Evolutionary conservation across 805 yeast species (phyloP).

Genomic region (Priceomyces medius): DNA sequence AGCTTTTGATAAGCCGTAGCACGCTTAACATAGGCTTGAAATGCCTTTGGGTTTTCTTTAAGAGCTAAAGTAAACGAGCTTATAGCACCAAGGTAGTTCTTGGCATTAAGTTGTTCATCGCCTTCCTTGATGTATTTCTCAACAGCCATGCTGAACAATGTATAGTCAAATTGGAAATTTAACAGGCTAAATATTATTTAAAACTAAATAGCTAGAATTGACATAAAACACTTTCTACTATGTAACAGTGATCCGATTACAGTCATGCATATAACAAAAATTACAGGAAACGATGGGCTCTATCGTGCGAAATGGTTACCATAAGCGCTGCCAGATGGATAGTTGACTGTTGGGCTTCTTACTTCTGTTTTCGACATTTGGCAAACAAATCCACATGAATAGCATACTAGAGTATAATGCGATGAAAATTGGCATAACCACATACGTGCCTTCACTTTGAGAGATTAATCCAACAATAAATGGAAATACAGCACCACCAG

Average conservation of each 20-base stretch:
- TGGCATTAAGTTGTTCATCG: constrained; percentile 25
- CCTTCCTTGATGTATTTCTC: constrained; percentile 38
- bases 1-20: constrained; percentile 50
- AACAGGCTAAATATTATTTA: no score
- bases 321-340: constrained; percentile 1
- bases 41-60: constrained; percentile 42
- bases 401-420: constrained; percentile 34
- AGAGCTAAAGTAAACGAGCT: constrained; percentile 38
- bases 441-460: constrained; percentile 45
- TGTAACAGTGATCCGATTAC: no score
- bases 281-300: background rate
- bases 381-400: constrained; percentile 41
- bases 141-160: constrained; percentile 30
- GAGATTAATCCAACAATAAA: constrained; percentile 52
- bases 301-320: background rate
- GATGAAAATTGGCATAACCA: constrained; percentile 49
- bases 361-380: constrained; percentile 27
- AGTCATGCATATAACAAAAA: background rate
- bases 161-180: no score
- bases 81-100: constrained; percentile 47
- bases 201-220: no score
- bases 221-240: no score
- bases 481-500: constrained; percentile 59
- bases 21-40: constrained; percentile 47
- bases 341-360: background rate